Conservation (phyloP, 202 grass and related monocot species). For the Hordeum pubiflorum region DNA sequence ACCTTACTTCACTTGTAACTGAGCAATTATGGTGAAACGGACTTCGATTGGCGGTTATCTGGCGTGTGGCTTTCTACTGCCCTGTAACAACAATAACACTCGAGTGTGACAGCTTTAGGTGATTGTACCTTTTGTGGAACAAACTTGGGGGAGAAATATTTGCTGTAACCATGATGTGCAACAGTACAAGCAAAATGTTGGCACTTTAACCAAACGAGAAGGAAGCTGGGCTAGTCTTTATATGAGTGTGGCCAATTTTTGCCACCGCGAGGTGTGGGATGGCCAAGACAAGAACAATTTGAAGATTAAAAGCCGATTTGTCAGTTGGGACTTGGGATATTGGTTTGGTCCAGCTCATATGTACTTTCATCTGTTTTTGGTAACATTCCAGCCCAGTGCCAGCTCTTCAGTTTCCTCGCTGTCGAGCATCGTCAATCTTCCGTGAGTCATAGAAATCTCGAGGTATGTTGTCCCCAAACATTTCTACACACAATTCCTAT, state of each 20-base stretch:
- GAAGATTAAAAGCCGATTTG: conserved; percentile 13
- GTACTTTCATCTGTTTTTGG: conserved; percentile 20
- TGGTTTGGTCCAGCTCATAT: conserved; percentile 26
- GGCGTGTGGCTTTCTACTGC: conserved; percentile 18
- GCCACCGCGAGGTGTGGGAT: conserved; percentile 9
- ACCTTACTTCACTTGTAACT: conserved; percentile 10
- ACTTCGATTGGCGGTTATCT: conserved; percentile 10
- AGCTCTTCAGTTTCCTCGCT: conserved; percentile 24
- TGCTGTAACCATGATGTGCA: conserved; percentile 49
- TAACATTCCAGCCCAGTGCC: conserved; percentile 22
- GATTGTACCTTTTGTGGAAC: conserved; percentile 41
- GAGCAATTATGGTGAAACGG: conserved; percentile 21
- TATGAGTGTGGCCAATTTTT: background rate
- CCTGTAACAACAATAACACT: conserved; percentile 27
- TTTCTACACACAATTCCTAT: conserved; percentile 28
- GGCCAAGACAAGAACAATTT: conserved; percentile 10
- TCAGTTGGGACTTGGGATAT: conserved; percentile 21
- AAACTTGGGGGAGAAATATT: conserved; percentile 47
- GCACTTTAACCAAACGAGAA: conserved; percentile 53
- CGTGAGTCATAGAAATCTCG: background rate
- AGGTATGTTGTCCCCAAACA: background rate
- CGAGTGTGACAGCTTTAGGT: conserved; percentile 48
- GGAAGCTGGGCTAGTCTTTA: conserved; percentile 25
- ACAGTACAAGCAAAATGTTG: conserved; percentile 36
- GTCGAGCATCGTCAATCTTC: background rate